phyloP scores from a whole-genome alignment of 768 basidiomycete species.

The Boletus vermiculosoides region DNA sequence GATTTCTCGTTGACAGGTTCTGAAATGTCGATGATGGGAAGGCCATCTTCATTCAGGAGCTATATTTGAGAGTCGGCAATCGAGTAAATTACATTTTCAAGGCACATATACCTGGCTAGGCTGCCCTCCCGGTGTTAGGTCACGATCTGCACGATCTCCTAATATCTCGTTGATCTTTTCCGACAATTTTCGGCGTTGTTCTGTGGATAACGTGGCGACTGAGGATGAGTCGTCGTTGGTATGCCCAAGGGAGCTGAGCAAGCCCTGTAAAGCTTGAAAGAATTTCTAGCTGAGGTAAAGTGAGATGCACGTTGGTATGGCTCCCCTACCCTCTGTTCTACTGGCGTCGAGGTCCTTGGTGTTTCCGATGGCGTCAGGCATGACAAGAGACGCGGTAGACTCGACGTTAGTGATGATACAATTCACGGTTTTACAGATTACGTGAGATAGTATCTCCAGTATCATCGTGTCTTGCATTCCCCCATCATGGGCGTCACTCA shows the following conservation, averaged over 20 bases:
- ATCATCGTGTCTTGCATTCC: conserved; percentile 9
- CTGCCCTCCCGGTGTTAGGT: conserved; percentile 43
- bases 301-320: neutral
- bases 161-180: conserved; percentile 57
- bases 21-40: conserved; percentile 75
- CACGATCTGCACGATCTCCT: conserved; percentile 42
- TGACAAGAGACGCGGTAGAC: conserved; percentile 2
- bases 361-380: conserved; percentile 21
- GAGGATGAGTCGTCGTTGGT: conserved; percentile 3
- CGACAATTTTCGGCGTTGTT: conserved; percentile 53
- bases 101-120: conserved; percentile 58
- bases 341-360: conserved; percentile 31
- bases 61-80: conserved; percentile 32
- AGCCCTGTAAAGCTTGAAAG: conserved; percentile 38
- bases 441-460: conserved; percentile 14
- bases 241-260: conserved; percentile 38
- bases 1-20: conserved; percentile 47
- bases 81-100: conserved; percentile 16
- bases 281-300: conserved; percentile 9
- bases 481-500: conserved; percentile 43
- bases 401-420: neutral
- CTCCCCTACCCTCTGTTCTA: conserved; percentile 38
- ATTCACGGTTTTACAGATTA: conserved; percentile 3
- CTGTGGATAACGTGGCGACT: conserved; percentile 38
- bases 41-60: conserved; percentile 75